These are phyloP conservation scores for Aspergillus persii DNA, from an alignment of 2,329 filamentous ascomycete species.

Conservation along the genomic window DNA sequence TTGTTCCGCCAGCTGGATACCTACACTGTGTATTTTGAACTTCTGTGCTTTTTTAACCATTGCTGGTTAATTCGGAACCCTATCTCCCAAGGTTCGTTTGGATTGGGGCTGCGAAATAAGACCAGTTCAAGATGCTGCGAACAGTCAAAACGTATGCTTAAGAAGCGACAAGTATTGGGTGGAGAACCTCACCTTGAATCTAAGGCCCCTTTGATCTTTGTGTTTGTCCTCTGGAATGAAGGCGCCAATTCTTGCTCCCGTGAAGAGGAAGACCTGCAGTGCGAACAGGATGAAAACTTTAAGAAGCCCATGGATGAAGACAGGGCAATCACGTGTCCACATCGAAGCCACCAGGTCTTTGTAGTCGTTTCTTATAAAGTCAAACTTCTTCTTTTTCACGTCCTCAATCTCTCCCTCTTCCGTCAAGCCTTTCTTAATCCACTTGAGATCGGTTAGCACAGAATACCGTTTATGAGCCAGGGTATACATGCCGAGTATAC, in stretches of 20 bases:
- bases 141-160: not conserved
- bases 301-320: conserved; percentile 2
- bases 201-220: not conserved
- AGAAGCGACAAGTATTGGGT: not conserved
- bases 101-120: not conserved
- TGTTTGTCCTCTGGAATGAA: conserved; percentile 3
- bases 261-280: conserved; percentile 7
- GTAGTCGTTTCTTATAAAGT: not conserved
- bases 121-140: not conserved
- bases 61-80: not conserved
- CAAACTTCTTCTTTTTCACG: not conserved
- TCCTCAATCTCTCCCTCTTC: not conserved
- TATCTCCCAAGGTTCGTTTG: not conserved
- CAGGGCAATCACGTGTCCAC: not conserved
- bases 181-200: not conserved
- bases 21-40: not conserved
- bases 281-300: conserved; percentile 4
- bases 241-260: conserved; percentile 2
- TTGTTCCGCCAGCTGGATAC: not conserved
- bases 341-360: not conserved
- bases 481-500: not conserved
- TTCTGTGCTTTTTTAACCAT: not conserved
- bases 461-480: not conserved
- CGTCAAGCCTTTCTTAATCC: not conserved
- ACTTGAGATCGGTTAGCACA: not conserved